Evolutionary conservation across 257 asterid species (phyloP), one percentile per base, ranked within the genome.

Genomic region (Nicotiana noctiflora): DNA sequence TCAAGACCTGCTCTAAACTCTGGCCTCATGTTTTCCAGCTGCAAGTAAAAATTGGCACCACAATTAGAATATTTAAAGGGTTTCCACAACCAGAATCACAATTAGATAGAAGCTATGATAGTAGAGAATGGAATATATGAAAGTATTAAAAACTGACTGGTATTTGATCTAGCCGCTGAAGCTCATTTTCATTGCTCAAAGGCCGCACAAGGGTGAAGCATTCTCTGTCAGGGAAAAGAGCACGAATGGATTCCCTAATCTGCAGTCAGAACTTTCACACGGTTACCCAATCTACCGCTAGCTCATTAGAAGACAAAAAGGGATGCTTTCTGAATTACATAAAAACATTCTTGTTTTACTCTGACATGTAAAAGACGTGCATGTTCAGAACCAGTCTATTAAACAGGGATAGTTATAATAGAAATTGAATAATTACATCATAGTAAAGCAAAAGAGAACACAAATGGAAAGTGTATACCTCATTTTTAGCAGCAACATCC

Each of bases 211-310:
- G 98, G 37, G 99, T 82, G 86, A 84, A 95, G 89, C 99, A 95
- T 84, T 95, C 99, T 85, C 99, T 90, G 85, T 95, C 97, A 14
- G 99, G 99, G 84, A 95, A 95, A 84, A 95, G 97, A 82, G 99
- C 98, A 84, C 97, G 97, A 84, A 96, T 94, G 83, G 98, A 96
- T 85, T 96, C 99, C 53, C 98, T 94, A 60, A 96, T 96, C 99
- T 96, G 82, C 82, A 79, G 49, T 51, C 4, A 21, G 27, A 79
- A 56, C 19, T 25, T 74, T 62, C 77, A 72, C 49, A 49, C 15
- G 40, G 79, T 66, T 23, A 79, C 79, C 23, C 66, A 55, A 63
- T 61, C 62, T 37, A 60, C 53, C 57, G 46, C 44, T 13, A 56
- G 6, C 34, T 8, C 53, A 78, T 63, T 27, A 53, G 49, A 79